phyloP scores from a whole-genome alignment of 1,139 yeast genomes.

The Lodderomyces margitis region DNA sequence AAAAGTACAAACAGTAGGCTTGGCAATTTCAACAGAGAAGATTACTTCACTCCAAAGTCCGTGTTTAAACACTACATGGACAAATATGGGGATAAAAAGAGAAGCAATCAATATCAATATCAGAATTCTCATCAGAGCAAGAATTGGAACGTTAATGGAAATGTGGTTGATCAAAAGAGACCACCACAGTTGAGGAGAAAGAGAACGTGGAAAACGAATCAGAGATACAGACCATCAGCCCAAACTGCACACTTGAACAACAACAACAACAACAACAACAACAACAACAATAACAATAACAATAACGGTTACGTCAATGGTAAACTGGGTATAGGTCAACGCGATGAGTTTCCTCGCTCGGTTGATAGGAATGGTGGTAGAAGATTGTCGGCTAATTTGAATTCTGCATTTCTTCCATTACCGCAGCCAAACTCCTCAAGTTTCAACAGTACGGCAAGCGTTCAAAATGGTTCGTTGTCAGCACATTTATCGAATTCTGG shows the following conservation, averaged over 20 bases:
- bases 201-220: conserved; percentile 33
- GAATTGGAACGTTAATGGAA: conserved; percentile 55
- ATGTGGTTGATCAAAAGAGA: conserved; percentile 13
- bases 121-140: conserved; percentile 33
- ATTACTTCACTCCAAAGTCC: conserved; percentile 75
- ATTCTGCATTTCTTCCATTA: conserved; percentile 9
- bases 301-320: neutral
- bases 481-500: conserved; percentile 23
- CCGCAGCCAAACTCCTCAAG: conserved; percentile 7
- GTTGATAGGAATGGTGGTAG: neutral
- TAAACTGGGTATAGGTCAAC: neutral
- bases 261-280: neutral
- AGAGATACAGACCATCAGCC: neutral
- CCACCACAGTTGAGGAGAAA: conserved; percentile 16
- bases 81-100: conserved; percentile 52
- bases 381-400: conserved; percentile 3
- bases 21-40: conserved; percentile 57
- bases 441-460: neutral
- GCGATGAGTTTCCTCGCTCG: neutral
- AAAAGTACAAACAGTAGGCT: conserved; percentile 17
- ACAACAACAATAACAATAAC: too few species aligned
- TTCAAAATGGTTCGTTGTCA: conserved; percentile 3
- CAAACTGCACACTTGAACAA: conserved; percentile 2
- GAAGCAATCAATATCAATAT: conserved; percentile 32
- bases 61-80: conserved; percentile 71